A percentile compares a stretch with the other conserved stretches of the same genome.
Conservation (phyloP, 805 yeast species). For the Lipomyces sp. region DNA sequence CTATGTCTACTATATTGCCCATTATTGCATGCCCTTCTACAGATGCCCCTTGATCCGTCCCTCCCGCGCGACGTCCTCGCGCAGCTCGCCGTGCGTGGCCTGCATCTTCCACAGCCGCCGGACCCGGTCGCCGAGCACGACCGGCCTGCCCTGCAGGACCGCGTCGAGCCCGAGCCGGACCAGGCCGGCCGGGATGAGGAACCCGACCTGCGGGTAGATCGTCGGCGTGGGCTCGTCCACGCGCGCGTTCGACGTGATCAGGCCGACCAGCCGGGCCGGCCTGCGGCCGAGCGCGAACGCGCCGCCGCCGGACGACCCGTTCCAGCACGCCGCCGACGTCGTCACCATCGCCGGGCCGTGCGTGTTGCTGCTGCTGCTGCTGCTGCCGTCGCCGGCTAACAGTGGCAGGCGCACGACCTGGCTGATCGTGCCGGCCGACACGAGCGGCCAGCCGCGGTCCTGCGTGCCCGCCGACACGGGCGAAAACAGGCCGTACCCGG, state of each 20-base stretch:
- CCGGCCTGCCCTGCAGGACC: not conserved
- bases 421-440: slow-evolving; percentile 10
- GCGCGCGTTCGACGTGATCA: slow-evolving; percentile 17
- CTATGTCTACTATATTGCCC: not conserved
- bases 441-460: not conserved
- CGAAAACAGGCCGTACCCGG: slow-evolving; percentile 10
- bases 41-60: too few relatives aligned
- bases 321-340: slow-evolving; percentile 17
- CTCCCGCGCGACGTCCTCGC: too few relatives aligned
- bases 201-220: slow-evolving; percentile 14
- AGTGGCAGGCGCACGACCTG: slow-evolving; percentile 4
- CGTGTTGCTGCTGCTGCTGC: too few relatives aligned
- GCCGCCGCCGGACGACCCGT: slow-evolving; percentile 23
- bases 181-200: slow-evolving; percentile 8
- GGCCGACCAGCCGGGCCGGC: slow-evolving; percentile 9
- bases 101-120: slow-evolving; percentile 13
- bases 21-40: not conserved
- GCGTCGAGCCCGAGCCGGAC: slow-evolving; percentile 1
- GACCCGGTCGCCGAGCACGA: not conserved
- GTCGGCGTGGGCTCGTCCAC: not conserved
- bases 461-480: not conserved
- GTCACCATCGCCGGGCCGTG: slow-evolving; percentile 2
- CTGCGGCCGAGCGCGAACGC: slow-evolving; percentile 1
- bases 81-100: slow-evolving; percentile 5
- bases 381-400: too few relatives aligned